Conservation (phyloP, 1,139 yeast genomes). For the Dujonia santamariae region DNA sequence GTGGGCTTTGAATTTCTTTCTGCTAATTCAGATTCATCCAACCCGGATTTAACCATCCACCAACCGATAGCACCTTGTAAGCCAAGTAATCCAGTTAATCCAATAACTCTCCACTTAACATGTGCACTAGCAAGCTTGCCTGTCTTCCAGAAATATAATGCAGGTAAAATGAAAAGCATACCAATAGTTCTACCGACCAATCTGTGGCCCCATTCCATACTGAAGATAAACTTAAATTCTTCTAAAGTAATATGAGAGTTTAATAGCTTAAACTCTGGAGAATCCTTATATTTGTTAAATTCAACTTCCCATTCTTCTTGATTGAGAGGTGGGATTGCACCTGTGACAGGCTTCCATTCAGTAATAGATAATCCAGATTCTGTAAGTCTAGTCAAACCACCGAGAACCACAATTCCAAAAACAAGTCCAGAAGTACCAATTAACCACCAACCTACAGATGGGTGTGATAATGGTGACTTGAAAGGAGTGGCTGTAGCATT, state of each 20-base stretch:
- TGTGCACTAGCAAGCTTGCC: constrained; percentile 60
- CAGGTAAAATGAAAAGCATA: constrained; percentile 76
- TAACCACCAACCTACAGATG: constrained; percentile 80
- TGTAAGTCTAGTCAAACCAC: constrained; percentile 92
- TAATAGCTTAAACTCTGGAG: constrained; percentile 88
- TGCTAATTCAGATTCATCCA: constrained; percentile 74
- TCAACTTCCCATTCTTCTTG: constrained; percentile 83
- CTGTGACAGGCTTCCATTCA: constrained; percentile 98
- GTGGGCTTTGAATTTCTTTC: constrained; percentile 90
- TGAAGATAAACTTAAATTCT: constrained; percentile 91
- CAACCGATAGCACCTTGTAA: constrained; percentile 96
- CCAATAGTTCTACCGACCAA: constrained; percentile 92
- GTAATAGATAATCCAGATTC: constrained; percentile 96
- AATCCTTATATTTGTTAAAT: constrained; percentile 72
- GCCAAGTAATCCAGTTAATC: constrained; percentile 76
- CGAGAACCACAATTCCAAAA: constrained; percentile 93
- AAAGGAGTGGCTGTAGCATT: background rate
- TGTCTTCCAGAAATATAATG: constrained; percentile 70
- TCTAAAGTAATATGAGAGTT: constrained; percentile 89
- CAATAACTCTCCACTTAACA: constrained; percentile 65
- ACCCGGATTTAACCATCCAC: constrained; percentile 99
- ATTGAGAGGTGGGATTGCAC: constrained; percentile 82
- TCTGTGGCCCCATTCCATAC: constrained; percentile 98
- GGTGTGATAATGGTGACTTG: constrained; percentile 29
- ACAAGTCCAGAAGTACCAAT: constrained; percentile 88